Evolutionary conservation across 306 rosid genomes (phyloP).

Genomic region (Acacia melanoxylon): DNA sequence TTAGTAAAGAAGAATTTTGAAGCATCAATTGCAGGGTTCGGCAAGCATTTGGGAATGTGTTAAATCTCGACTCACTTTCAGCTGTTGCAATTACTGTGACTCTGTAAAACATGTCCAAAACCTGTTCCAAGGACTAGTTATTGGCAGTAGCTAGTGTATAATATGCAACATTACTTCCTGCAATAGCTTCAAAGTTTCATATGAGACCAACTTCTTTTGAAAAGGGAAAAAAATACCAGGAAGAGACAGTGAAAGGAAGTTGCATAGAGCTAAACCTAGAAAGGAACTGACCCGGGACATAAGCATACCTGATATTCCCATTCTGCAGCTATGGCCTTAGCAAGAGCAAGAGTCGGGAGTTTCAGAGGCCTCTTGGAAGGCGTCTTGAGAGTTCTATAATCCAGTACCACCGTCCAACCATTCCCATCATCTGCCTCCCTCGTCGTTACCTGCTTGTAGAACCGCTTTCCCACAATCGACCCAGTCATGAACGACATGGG

Average conservation of each 20-base stretch:
- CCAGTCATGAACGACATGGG: conserved; percentile 94
- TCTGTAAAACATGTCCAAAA: not conserved
- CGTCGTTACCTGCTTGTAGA: conserved; percentile 66
- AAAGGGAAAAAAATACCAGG: not conserved
- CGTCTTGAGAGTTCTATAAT: conserved; percentile 71
- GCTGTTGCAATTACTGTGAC: not conserved
- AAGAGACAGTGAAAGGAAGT: not conserved
- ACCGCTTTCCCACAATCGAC: conserved; percentile 82
- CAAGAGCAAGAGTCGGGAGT: conserved; percentile 73
- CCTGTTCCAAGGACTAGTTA: not conserved
- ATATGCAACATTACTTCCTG: not conserved
- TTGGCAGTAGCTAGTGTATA: not conserved
- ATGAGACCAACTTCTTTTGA: not conserved
- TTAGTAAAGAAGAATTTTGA: not conserved
- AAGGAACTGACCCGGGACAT: not conserved
- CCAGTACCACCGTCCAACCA: conserved; percentile 92
- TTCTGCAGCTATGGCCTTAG: conserved; percentile 86
- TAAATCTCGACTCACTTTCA: not conserved
- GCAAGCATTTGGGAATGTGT: not conserved
- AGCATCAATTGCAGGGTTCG: not conserved
- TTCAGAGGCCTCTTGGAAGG: conserved; percentile 73
- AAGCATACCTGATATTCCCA: conserved; percentile 87
- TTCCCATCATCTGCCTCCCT: conserved; percentile 75
- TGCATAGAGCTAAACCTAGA: not conserved
- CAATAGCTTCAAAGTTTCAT: not conserved